These are phyloP conservation scores for Ogataea salicorniae DNA, from an alignment of 805 yeast species.

Conservation along the genomic window DNA sequence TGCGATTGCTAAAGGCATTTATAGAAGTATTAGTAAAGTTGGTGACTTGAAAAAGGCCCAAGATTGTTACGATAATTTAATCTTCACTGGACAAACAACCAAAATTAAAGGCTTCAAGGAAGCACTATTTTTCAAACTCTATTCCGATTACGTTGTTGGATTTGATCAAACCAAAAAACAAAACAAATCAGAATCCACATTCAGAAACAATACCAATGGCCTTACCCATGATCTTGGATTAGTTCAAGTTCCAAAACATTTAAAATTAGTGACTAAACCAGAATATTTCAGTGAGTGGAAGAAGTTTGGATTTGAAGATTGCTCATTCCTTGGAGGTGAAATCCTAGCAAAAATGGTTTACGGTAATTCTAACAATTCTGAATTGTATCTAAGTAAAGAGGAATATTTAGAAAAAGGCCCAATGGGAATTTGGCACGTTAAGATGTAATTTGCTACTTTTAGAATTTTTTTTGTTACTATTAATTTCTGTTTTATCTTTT, in stretches of 20 bases:
- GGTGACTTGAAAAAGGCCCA: slow-evolving; percentile 64
- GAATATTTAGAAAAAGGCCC: slow-evolving; percentile 81
- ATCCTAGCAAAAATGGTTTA: slow-evolving; percentile 83
- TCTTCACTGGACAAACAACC: slow-evolving; percentile 74
- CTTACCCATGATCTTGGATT: slow-evolving; percentile 23
- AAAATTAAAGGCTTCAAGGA: slow-evolving; percentile 73
- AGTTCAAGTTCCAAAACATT: slow-evolving; percentile 74
- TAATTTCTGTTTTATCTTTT: not conserved
- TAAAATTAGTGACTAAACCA: slow-evolving; percentile 66
- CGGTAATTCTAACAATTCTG: slow-evolving; percentile 56
- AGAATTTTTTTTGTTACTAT: not conserved
- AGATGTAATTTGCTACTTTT: slow-evolving; percentile 14
- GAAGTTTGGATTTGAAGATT: slow-evolving; percentile 68
- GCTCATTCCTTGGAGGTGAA: slow-evolving; percentile 79
- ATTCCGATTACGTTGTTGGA: slow-evolving; percentile 22
- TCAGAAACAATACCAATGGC: slow-evolving; percentile 26
- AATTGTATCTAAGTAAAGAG: slow-evolving; percentile 61
- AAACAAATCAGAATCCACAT: slow-evolving; percentile 19
- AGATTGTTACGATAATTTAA: slow-evolving; percentile 78
- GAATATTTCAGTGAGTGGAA: slow-evolving; percentile 97
- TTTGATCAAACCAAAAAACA: slow-evolving; percentile 9
- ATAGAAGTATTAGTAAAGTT: slow-evolving; percentile 47
- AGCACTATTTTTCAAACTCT: slow-evolving; percentile 54
- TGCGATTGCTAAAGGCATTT: slow-evolving; percentile 49
- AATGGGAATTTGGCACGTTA: slow-evolving; percentile 59